Evolutionary conservation across 495 filamentous ascomycete species (phyloP).

Genomic region (Jackrogersella multiformis): DNA sequence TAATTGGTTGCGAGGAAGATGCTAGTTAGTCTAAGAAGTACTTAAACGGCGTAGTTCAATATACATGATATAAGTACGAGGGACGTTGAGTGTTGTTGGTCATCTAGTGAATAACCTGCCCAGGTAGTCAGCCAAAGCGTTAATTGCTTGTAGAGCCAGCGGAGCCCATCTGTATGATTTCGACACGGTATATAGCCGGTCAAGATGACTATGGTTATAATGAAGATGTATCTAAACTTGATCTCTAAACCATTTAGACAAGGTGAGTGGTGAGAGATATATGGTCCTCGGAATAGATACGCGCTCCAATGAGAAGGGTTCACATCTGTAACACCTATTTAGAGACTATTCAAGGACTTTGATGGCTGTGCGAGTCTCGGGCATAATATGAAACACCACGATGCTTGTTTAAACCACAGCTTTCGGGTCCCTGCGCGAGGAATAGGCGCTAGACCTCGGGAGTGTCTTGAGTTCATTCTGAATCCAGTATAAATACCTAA

Average conservation of each 20-base stretch:
- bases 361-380: neutral
- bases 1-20: neutral
- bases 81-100: no score
- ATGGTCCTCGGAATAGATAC: neutral
- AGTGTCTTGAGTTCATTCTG: neutral
- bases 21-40: neutral
- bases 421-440: neutral
- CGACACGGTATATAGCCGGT: no score
- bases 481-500: neutral
- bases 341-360: neutral
- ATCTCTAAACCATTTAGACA: no score
- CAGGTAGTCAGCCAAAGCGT: no score
- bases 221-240: no score
- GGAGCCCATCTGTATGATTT: no score
- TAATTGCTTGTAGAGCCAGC: no score
- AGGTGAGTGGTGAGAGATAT: neutral
- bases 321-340: neutral
- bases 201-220: no score
- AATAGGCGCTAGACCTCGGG: neutral
- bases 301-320: neutral
- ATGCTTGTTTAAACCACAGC: constrained; percentile 17
- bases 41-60: neutral
- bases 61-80: no score
- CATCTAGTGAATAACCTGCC: no score
- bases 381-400: neutral